Evolutionary conservation across 306 rosid genomes (phyloP), one percentile per base, ranked within the genome.

Genomic region (Fagus crenata): DNA sequence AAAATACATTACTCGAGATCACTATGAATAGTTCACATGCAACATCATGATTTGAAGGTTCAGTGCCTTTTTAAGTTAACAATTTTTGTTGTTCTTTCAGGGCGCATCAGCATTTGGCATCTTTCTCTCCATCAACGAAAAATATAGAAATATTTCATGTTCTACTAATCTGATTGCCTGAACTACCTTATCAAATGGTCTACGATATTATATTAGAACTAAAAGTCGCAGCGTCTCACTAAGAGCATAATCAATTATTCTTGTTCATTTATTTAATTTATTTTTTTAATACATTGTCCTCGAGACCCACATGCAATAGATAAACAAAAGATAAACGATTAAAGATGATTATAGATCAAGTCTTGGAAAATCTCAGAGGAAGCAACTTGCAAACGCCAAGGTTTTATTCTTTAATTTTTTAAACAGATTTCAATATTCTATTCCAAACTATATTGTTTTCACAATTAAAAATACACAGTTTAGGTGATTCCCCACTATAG

Each of bases 401-500:
- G 73, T 81, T 87, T 63, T 75, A 75, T 79, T 71, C 75, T 77
- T 53, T 70, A 75, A 17, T 60, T 75, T 77, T 31, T n/a, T 75
- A 28, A 67, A 65, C 40, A 18, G 59, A 61, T 72, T 77, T 56
- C 61, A 65, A 11, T 43, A 72, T 51, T 37, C 58, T 49, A 42
- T 54, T 55, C 76, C 53, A 49, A 63, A 37, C 75, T 78, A 71
- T 39, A 17, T 28, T n/a, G 61, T 80, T 54, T 46, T 55, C 6
- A 14, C 64, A 67, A 18, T 72, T 72, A 43, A 54, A 39, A 37
- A 51, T 76, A 53, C 53, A 36, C 59, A 53, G 72, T 63, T 81
- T 81, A 54, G 88, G 89, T 73, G 87, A 86, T 82, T 86, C 85
- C 71, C 91, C 97, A 91, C 90, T 85, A 69, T 37, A 15, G 37